Base-by-base conservation (phyloP, 2,329 filamentous ascomycete species). In the Colletotrichum godetiae region DNA sequence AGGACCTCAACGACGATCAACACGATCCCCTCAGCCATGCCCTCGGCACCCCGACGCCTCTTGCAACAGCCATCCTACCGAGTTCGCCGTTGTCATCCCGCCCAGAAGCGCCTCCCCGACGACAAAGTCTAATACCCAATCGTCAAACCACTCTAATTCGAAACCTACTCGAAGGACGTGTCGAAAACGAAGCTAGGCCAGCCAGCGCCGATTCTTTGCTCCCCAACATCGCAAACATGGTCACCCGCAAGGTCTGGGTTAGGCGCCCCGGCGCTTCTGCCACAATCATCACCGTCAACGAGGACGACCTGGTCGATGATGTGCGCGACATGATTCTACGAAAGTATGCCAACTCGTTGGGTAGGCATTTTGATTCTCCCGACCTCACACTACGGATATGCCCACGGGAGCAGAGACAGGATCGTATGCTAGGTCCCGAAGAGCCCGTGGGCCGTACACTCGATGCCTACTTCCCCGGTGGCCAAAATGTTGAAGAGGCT, bases 281-380 rank as follows among this genome's bases (percentile, higher is more conserved):
- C 52, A 99, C 97, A 15, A 88, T 97, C 78, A 93, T 99, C 68
- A 91, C 93, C 74, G 93, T 97, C 78, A 89, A 91, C 77, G 94
- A 97, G 79, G 95, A 97, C 78, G 95, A 98, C 80, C 85, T 98
- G 78, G 95, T 98, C 70, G 97, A 99, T 82, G 96, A 98, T 83
- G 92, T 98, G 74, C 93, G 96, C 78, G 97, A 98, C 77, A 91
- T 95, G 87, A 97, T 98, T 70, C 86, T 98, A 77, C 92, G 91
- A 79, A 98, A 98, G 86, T 99, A 98, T 82, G 91, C 92, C 78
- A 98, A 99, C 83, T 97, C 95, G 15, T 88, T 99, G 31, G 96
- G 96, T 63, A 92, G 92, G 77, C 93, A 90, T 65, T 98, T 95
- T 82, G 97, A 99, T 84, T 89, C 97, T 12, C 97, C 97, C 13